Evolutionary conservation across 768 basidiomycete genomes (phyloP).

Genomic region (Hypholoma sublateritium): DNA sequence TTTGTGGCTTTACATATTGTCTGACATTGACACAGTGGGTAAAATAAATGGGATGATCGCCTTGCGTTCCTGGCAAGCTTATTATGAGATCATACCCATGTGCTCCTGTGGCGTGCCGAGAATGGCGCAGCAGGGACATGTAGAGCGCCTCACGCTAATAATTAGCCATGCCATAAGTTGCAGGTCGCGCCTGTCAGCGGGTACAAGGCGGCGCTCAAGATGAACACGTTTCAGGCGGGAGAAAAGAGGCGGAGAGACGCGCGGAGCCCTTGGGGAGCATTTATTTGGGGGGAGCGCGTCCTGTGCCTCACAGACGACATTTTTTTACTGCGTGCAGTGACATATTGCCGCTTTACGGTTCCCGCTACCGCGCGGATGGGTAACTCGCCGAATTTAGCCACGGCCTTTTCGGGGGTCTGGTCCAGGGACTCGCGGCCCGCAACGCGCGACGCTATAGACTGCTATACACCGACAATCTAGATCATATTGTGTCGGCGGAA

Average conservation of each 20-base stretch:
- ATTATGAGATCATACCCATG: background rate
- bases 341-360: background rate
- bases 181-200: background rate
- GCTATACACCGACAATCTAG: background rate
- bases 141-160: background rate
- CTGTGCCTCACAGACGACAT: no score
- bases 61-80: background rate
- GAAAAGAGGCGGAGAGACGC: no score
- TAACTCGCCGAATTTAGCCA: background rate
- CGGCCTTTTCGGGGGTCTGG: background rate
- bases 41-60: background rate
- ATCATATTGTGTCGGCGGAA: conserved; percentile 4
- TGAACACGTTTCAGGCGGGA: no score
- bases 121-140: no score
- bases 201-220: background rate
- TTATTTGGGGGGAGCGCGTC: no score
- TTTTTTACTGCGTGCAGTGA: no score
- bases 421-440: background rate
- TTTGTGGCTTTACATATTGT: background rate
- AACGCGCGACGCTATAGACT: background rate
- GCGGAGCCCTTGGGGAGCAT: no score
- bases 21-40: background rate
- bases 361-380: background rate
- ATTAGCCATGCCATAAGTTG: background rate
- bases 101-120: background rate